These are phyloP conservation scores for Aspergillus wentii DNA, from an alignment of 495 filamentous ascomycete genomes.

Conservation along the genomic window DNA sequence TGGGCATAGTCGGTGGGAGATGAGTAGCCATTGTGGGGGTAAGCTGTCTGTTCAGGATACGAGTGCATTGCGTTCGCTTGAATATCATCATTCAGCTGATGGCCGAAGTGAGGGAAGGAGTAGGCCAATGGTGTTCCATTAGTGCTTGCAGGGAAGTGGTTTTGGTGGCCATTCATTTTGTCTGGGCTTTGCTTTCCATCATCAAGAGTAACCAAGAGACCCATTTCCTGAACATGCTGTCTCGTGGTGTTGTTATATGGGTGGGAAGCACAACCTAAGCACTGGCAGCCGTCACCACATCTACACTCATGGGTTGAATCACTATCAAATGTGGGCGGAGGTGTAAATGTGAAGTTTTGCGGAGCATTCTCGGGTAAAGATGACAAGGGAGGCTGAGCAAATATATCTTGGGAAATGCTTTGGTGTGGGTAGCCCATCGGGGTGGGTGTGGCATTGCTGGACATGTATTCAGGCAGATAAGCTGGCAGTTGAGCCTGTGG, in stretches of 20 bases:
- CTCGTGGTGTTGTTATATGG: slow-evolving; percentile 70
- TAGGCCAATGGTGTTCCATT: slow-evolving; percentile 3
- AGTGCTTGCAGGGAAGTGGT: not conserved
- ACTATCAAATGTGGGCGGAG: slow-evolving; percentile 4
- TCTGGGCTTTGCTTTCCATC: slow-evolving; percentile 22
- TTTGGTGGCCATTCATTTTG: slow-evolving; percentile 12
- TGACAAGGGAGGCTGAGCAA: slow-evolving; percentile 12
- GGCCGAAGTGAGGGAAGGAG: slow-evolving; percentile 4
- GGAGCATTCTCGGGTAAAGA: slow-evolving; percentile 8
- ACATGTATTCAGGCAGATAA: slow-evolving; percentile 13
- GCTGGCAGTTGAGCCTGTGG: slow-evolving; percentile 4
- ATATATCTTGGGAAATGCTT: slow-evolving; percentile 10
- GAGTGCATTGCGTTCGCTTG: slow-evolving; percentile 13
- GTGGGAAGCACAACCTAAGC: slow-evolving; percentile 63
- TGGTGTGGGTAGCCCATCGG: slow-evolving; percentile 9
- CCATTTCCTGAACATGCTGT: slow-evolving; percentile 55
- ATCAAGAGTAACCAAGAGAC: slow-evolving; percentile 35
- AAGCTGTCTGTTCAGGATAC: slow-evolving; percentile 13
- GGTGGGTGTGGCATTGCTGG: slow-evolving; percentile 6
- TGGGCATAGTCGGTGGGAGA: slow-evolving; percentile 21
- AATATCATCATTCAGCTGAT: slow-evolving; percentile 9
- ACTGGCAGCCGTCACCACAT: slow-evolving; percentile 65
- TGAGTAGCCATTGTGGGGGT: slow-evolving; percentile 18
- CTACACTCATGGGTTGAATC: slow-evolving; percentile 47
- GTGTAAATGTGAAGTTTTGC: slow-evolving; percentile 8